phyloP scores from a whole-genome alignment of 768 basidiomycete genomes.

The Myochromella boudieri region DNA sequence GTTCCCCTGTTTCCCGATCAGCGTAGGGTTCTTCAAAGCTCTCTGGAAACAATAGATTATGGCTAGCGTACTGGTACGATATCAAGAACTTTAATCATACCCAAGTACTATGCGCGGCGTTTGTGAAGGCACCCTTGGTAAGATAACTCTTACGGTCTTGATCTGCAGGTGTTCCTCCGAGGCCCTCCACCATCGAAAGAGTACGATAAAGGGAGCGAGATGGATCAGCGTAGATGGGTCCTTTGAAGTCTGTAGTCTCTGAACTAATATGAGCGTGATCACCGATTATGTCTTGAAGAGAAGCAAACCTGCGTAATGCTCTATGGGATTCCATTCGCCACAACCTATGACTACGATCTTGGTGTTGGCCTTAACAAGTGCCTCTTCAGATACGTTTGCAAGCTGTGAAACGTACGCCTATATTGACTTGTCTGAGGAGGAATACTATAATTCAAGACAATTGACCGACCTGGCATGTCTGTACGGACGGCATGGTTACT shows the following conservation, averaged over 20 bases:
- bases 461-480: slow-evolving; percentile 43
- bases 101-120: slow-evolving; percentile 42
- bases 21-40: slow-evolving; percentile 39
- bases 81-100: slow-evolving; percentile 25
- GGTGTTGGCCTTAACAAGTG: slow-evolving; percentile 36
- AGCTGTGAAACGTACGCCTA: slow-evolving; percentile 53
- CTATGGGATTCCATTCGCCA: slow-evolving; percentile 54
- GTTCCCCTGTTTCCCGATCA: slow-evolving; percentile 64
- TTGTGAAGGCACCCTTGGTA: slow-evolving; percentile 25
- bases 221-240: slow-evolving; percentile 66
- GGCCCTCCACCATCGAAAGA: slow-evolving; percentile 58
- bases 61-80: too few species aligned
- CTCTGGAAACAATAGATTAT: too few species aligned
- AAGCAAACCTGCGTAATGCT: slow-evolving; percentile 45
- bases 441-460: background rate
- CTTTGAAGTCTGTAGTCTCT: slow-evolving; percentile 47
- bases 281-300: background rate
- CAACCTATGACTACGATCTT: slow-evolving; percentile 58
- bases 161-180: slow-evolving; percentile 43
- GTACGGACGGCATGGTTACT: background rate
- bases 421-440: background rate
- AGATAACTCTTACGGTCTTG: slow-evolving; percentile 49
- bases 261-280: background rate
- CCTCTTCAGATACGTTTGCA: slow-evolving; percentile 36
- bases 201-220: slow-evolving; percentile 53